Evolutionary conservation across 768 basidiomycete species (phyloP).

Genomic region (Russula earlei): DNA sequence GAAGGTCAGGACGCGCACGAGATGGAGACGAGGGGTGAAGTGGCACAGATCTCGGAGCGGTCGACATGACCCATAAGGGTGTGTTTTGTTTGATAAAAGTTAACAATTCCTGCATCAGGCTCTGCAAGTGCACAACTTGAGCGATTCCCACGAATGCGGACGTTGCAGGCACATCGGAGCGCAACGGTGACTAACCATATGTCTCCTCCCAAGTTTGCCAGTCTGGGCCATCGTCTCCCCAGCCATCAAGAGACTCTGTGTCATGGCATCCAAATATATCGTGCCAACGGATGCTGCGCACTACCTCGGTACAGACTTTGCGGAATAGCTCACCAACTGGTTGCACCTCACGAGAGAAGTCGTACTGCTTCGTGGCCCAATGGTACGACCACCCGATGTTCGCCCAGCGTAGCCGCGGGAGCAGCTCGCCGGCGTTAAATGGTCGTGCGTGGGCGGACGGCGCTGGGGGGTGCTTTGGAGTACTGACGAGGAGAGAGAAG

Average conservation of each 20-base stretch:
- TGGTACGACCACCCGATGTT: constrained; percentile 96
- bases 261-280: constrained; percentile 39
- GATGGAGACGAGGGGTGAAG: constrained; percentile 86
- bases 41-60: constrained; percentile 87
- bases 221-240: constrained; percentile 46
- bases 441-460: constrained; percentile 57
- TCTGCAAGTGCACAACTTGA: constrained; percentile 35
- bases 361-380: constrained; percentile 94
- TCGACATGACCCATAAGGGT: constrained; percentile 98
- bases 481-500: constrained; percentile 40
- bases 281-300: constrained; percentile 59
- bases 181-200: constrained; percentile 49
- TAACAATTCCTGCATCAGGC: constrained; percentile 94
- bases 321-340: constrained; percentile 49
- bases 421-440: constrained; percentile 41
- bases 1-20: constrained; percentile 48
- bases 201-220: constrained; percentile 70
- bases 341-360: constrained; percentile 64
- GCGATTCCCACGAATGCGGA: not conserved
- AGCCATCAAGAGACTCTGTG: constrained; percentile 28
- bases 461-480: constrained; percentile 50
- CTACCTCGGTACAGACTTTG: constrained; percentile 52
- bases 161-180: not conserved
- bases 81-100: constrained; percentile 89
- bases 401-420: constrained; percentile 84